Percentiles rank a stretch among this genome's conserved stretches.
phyloP scores from a whole-genome alignment of 1,284 basidiomycete genomes.

The Somion occarium region DNA sequence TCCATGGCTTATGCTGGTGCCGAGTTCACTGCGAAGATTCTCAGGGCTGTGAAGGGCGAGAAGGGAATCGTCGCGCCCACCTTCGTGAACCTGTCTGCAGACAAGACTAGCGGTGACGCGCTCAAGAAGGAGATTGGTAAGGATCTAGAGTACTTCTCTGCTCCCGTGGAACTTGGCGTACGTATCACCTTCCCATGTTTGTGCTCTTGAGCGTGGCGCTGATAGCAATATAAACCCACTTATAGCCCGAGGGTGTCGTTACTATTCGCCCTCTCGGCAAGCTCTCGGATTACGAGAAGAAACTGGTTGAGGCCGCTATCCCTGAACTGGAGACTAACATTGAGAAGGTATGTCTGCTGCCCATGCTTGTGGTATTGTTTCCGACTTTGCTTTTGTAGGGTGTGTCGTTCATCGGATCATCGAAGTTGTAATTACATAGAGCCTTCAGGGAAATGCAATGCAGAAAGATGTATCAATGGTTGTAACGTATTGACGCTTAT shows the following conservation, averaged over 20 bases:
- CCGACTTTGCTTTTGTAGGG: constrained; percentile 11
- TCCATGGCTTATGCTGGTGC: constrained; percentile 77
- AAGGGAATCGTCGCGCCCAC: constrained; percentile 82
- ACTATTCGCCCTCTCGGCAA: constrained; percentile 78
- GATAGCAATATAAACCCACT: background rate
- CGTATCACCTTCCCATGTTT: constrained; percentile 25
- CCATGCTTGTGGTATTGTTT: background rate
- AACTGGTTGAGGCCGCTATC: constrained; percentile 73
- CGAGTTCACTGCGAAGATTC: constrained; percentile 75
- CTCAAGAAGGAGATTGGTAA: constrained; percentile 57
- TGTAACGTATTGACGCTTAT: too few species aligned
- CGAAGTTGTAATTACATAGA: constrained; percentile 19
- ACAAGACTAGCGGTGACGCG: constrained; percentile 63
- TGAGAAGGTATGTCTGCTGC: constrained; percentile 47
- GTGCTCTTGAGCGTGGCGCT: constrained; percentile 6
- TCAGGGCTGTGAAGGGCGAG: constrained; percentile 87
- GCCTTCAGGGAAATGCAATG: background rate
- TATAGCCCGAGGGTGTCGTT: constrained; percentile 72
- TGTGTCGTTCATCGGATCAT: constrained; percentile 16
- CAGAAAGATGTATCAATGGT: too few species aligned
- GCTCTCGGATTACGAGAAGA: constrained; percentile 68
- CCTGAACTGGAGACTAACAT: constrained; percentile 84
- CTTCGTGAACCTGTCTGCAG: constrained; percentile 81
- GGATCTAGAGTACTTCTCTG: constrained; percentile 82
- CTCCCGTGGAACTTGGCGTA: constrained; percentile 82